phyloP scores from a whole-genome alignment of 2,329 filamentous ascomycete species.

The Sphaerulina populicola region DNA sequence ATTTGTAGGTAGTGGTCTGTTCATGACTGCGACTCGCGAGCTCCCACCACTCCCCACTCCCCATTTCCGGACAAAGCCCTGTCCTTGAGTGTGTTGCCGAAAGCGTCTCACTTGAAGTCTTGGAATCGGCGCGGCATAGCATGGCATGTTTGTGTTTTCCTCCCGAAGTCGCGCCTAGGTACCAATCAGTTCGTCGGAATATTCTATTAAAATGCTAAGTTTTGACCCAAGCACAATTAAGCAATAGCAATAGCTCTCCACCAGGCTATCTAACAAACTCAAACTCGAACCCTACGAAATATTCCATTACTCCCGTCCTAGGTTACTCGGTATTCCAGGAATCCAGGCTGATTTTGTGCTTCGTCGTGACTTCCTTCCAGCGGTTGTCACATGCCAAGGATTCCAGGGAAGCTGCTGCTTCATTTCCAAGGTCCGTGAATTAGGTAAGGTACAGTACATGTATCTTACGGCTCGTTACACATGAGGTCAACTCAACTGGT shows the following conservation, averaged over 20 bases:
- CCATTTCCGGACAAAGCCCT: neutral
- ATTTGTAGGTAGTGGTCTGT: constrained; percentile 36
- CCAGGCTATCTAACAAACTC: neutral
- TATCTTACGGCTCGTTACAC: neutral
- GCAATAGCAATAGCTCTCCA: constrained; percentile 7
- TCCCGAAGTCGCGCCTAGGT: neutral
- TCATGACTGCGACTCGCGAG: neutral
- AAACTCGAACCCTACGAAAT: neutral
- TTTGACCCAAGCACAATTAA: constrained; percentile 4
- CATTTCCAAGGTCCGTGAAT: neutral
- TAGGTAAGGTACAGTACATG: no score
- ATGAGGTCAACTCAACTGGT: neutral
- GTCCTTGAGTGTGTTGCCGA: neutral
- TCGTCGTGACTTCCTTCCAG: neutral
- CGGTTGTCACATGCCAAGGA: neutral
- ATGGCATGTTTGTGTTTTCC: neutral
- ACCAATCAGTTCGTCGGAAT: neutral
- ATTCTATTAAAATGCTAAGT: neutral
- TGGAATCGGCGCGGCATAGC: neutral
- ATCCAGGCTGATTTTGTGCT: no score
- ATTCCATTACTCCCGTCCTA: no score
- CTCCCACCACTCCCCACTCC: neutral
- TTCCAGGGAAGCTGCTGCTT: neutral
- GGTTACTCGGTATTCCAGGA: no score
- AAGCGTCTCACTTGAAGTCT: neutral